Evolutionary conservation across 1,284 basidiomycete species (phyloP), one percentile per base, ranked within the genome.

Genomic region (Ustilago crameri): DNA sequence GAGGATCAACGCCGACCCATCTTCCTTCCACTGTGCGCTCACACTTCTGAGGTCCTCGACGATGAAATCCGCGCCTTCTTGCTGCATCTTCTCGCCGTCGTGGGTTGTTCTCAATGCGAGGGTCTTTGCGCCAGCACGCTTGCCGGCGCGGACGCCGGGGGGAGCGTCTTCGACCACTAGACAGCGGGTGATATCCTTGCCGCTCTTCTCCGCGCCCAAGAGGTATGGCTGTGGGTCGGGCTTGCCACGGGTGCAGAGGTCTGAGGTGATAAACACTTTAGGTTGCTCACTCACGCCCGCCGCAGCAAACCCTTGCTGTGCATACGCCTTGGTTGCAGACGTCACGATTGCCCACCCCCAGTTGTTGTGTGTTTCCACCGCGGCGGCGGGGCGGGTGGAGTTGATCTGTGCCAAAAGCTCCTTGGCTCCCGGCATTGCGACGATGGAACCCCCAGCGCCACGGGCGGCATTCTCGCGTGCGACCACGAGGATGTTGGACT

Each of bases 311-410:
- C 76, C 81, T 18, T 74, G 55, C 24, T 71, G 69, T 2, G 81
- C 81, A 42, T 83, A 83, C 10, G 79, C 80, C 30, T 75, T 59
- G 8, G 81, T 83, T 5, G 81, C 81, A n/a, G 74, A 66, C 7
- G 81, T 83, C n/a, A 82, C 81, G 38, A 83, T 83, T 2, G 81
- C 79, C 81, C 81, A 83, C n/a, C 81, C 78, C 20, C 59, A 58
- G 30, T 75, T 64, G n/a, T 47, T 64, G n/a, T 47, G 49, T 4
- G 30, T 43, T 14, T 50, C 32, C 9, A 55, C 23, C 8, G 56
- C 57, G 5, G 45, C n/a, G 2, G 22, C 10, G 3, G 67, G 65
- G 9, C 69, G 52, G 3, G 57, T 54, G 2, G 30, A 32, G 58
- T 78, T 80, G 62, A 80, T 70, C 54, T 81, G 66, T 5, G 46